These are phyloP conservation scores for Phytophthora ramorum DNA, from an alignment of 352 stramenopile species.

Conservation along the genomic window DNA sequence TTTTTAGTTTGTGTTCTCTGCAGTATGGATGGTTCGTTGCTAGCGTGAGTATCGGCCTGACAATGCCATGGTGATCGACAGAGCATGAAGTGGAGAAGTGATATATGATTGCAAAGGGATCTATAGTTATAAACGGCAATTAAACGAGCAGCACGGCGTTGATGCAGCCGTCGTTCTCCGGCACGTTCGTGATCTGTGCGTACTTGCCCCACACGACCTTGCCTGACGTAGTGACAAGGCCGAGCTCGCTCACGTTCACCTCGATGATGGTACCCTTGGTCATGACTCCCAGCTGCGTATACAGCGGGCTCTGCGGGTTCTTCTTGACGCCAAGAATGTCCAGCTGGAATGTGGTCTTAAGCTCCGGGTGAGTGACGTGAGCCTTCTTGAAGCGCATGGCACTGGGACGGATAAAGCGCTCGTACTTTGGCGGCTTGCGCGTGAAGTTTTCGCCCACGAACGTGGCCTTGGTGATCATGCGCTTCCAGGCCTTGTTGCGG, in stretches of 20 bases:
- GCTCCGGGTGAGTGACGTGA: conserved; percentile 99
- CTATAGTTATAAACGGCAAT: conserved; percentile 54
- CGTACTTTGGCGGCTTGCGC: conserved; percentile 99
- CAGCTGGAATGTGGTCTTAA: conserved; percentile 99
- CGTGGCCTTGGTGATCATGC: conserved; percentile 93
- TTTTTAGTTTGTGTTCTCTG: neutral
- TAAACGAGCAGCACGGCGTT: conserved; percentile 99
- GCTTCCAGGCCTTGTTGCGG: conserved; percentile 93
- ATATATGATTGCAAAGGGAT: conserved; percentile 40
- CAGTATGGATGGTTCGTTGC: too few relatives aligned
- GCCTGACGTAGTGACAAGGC: conserved; percentile 98
- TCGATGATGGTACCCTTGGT: conserved; percentile 99
- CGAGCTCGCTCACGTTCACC: conserved; percentile 99
- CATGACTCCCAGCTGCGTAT: conserved; percentile 99
- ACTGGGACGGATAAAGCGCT: conserved; percentile 99
- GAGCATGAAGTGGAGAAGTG: conserved; percentile 3
- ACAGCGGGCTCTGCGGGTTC: conserved; percentile 97
- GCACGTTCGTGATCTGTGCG: conserved; percentile 99
- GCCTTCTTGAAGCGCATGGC: conserved; percentile 99
- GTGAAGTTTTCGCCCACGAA: conserved; percentile 99
- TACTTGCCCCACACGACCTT: conserved; percentile 99
- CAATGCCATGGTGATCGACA: too few relatives aligned
- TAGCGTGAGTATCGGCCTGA: too few relatives aligned
- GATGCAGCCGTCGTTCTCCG: conserved; percentile 99
- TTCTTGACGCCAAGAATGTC: conserved; percentile 99